Evolutionary conservation across 371 early-diverging fungal species (phyloP).

Genomic region (Mucor plumbeus): DNA sequence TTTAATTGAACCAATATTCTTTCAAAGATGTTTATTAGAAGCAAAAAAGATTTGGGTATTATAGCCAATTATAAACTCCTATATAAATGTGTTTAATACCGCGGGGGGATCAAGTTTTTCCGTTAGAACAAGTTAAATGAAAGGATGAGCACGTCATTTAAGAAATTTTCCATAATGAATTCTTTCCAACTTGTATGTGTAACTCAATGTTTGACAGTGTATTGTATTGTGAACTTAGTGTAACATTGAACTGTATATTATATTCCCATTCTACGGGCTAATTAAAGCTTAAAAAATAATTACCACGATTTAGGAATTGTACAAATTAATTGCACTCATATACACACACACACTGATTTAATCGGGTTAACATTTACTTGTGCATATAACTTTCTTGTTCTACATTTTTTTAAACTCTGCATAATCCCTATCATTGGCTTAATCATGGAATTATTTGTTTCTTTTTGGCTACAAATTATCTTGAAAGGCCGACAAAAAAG

Average conservation of each 20-base stretch:
- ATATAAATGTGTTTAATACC: slow-evolving; percentile 6
- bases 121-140: slow-evolving; percentile 17
- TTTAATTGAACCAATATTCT: neutral
- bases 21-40: neutral
- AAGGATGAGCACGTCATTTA: slow-evolving; percentile 25
- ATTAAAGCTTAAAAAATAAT: slow-evolving; percentile 16
- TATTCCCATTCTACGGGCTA: slow-evolving; percentile 30
- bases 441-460: neutral
- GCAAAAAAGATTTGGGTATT: neutral
- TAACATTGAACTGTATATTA: slow-evolving; percentile 1
- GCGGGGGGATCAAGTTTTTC: slow-evolving; percentile 16
- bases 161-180: neutral
- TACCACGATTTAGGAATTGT: slow-evolving; percentile 29
- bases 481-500: slow-evolving; percentile 1
- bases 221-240: slow-evolving; percentile 3
- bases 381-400: neutral
- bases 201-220: slow-evolving; percentile 30
- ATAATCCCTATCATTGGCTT: neutral
- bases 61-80: slow-evolving; percentile 1
- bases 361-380: neutral
- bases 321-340: slow-evolving; percentile 30
- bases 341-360: neutral
- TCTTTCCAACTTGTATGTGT: slow-evolving; percentile 3
- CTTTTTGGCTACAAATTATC: neutral
- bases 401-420: neutral